Percentiles rank a stretch among this genome's conserved stretches.
Conservation (phyloP, 345 rosid genomes). For the Populus pruinosa region DNA sequence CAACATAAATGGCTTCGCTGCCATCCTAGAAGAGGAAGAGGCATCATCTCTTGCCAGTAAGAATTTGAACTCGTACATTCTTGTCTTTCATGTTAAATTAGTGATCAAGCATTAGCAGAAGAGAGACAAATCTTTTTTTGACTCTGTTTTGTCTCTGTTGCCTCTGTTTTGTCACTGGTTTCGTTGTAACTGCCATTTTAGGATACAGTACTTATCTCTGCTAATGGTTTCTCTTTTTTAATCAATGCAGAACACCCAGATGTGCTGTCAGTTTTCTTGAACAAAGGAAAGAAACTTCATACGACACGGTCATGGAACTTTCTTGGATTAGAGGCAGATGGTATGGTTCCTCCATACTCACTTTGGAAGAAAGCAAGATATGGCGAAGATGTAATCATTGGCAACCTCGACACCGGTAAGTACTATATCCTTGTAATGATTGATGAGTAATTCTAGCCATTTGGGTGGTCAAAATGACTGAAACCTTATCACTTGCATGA, state of each 20-base stretch:
- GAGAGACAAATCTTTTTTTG: background rate
- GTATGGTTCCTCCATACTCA: slow-evolving; percentile 33
- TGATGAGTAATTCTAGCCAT: background rate
- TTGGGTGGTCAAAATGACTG: background rate
- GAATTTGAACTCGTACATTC: background rate
- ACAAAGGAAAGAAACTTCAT: slow-evolving; percentile 43
- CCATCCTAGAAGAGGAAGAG: slow-evolving; percentile 24
- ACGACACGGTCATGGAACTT: slow-evolving; percentile 68
- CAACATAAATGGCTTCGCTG: slow-evolving; percentile 27
- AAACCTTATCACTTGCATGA: background rate
- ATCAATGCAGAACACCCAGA: slow-evolving; percentile 48
- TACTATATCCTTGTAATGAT: background rate
- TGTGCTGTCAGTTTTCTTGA: slow-evolving; percentile 50
- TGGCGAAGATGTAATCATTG: slow-evolving; percentile 56
- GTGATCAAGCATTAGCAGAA: background rate
- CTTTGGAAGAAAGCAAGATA: slow-evolving; percentile 45
- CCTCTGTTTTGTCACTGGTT: background rate
- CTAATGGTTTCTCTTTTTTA: background rate
- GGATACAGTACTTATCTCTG: background rate
- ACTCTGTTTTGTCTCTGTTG: background rate
- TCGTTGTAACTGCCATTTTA: background rate
- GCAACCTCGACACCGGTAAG: slow-evolving; percentile 56
- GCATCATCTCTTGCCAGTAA: slow-evolving; percentile 17
- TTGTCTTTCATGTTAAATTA: background rate
- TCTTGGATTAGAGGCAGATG: slow-evolving; percentile 43